Conservation (phyloP, 495 filamentous ascomycete species). For the Penicillium steckii region DNA sequence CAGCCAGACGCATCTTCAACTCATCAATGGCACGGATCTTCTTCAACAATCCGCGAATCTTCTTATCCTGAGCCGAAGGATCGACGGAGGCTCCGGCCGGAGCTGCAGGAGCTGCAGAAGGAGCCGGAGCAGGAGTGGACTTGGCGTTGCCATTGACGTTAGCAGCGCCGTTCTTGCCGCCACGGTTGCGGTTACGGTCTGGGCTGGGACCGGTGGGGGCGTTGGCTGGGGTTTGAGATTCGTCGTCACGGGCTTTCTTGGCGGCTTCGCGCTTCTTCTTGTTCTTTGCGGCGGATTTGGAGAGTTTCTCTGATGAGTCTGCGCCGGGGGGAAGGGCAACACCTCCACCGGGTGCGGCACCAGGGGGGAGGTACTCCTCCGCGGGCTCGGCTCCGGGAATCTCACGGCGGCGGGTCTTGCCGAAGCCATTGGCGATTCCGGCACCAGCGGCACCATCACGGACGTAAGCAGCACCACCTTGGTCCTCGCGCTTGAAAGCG, state of each 20-base stretch:
- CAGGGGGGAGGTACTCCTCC: constrained; percentile 60
- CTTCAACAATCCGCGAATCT: constrained; percentile 86
- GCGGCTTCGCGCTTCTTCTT: constrained; percentile 95
- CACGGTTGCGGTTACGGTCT: constrained; percentile 34
- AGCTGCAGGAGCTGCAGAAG: constrained; percentile 20
- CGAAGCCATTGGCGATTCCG: constrained; percentile 70
- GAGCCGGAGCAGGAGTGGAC: constrained; percentile 12
- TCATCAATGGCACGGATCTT: constrained; percentile 98
- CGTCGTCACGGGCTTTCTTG: constrained; percentile 84
- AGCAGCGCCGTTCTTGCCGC: constrained; percentile 39
- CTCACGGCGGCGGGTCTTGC: constrained; percentile 63
- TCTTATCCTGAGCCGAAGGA: constrained; percentile 70
- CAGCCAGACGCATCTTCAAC: constrained; percentile 89
- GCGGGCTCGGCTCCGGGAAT: constrained; percentile 76
- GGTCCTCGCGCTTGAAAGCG: constrained; percentile 96
- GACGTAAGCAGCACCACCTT: constrained; percentile 87
- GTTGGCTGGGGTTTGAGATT: constrained; percentile 51
- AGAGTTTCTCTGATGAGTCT: constrained; percentile 67
- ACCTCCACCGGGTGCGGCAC: constrained; percentile 69
- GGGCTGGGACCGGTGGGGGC: constrained; percentile 57
- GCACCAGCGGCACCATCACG: constrained; percentile 70
- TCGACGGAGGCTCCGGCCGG: constrained; percentile 25
- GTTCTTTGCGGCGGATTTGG: constrained; percentile 90
- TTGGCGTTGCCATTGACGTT: constrained; percentile 20
- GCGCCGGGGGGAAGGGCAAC: constrained; percentile 55